Percentiles rank a stretch among this genome's conserved stretches.
These are phyloP conservation scores for Phoma sp. DNA, from an alignment of 2,329 filamentous ascomycete genomes.

Conservation along the genomic window DNA sequence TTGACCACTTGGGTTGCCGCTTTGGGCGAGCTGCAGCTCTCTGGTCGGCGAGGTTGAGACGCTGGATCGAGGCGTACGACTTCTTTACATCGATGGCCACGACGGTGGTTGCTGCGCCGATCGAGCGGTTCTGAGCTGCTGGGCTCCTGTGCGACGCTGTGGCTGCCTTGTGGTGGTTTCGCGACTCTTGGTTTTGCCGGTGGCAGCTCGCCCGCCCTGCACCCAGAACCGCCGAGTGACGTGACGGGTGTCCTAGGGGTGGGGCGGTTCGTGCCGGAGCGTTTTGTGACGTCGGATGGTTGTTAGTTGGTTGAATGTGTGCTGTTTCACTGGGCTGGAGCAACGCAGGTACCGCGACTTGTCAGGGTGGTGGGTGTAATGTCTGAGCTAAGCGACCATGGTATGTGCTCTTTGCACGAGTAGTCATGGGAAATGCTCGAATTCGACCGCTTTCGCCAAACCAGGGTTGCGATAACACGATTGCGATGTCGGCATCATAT, in stretches of 20 bases:
- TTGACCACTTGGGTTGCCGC: constrained; percentile 5
- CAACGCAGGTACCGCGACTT: neutral
- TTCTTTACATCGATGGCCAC: neutral
- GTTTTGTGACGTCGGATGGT: neutral
- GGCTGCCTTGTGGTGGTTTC: no score
- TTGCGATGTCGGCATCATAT: no score
- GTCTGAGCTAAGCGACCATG: neutral
- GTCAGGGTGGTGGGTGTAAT: neutral
- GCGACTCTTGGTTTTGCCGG: neutral
- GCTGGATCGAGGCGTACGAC: constrained; percentile 9
- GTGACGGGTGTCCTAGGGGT: neutral
- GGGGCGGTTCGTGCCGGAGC: constrained; percentile 7
- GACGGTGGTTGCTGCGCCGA: constrained; percentile 1
- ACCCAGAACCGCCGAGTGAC: neutral
- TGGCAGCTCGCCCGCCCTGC: neutral
- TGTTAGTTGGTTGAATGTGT: neutral
- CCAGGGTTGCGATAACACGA: no score
- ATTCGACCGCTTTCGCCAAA: no score
- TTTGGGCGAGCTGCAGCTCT: constrained; percentile 12
- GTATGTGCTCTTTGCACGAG: no score
- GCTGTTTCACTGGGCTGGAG: neutral
- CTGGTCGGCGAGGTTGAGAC: constrained; percentile 11
- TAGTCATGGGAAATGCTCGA: no score
- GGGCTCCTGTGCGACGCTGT: neutral
- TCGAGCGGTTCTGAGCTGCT: neutral